These are phyloP conservation scores for Suillus discolor DNA, from an alignment of 768 basidiomycete genomes.

Conservation along the genomic window DNA sequence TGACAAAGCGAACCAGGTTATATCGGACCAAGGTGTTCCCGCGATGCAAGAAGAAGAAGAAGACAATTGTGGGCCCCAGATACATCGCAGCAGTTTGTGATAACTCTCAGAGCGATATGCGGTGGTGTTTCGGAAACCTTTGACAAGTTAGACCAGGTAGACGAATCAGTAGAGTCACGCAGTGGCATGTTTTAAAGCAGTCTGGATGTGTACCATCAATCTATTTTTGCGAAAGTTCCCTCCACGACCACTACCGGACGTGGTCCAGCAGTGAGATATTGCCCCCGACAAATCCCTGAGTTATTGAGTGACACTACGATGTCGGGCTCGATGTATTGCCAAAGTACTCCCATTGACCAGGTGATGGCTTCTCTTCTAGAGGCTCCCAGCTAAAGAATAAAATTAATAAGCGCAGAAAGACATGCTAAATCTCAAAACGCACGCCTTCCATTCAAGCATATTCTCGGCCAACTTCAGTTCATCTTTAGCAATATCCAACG, in stretches of 20 bases:
- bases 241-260: not conserved
- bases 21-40: conserved; percentile 70
- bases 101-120: not conserved
- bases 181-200: not conserved
- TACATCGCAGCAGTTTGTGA: conserved; percentile 25
- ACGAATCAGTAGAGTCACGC: not conserved
- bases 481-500: conserved; percentile 78
- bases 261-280: conserved; percentile 5
- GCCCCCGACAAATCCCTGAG: conserved; percentile 35
- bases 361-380: conserved; percentile 76
- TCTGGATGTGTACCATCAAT: not conserved
- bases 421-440: conserved; percentile 39
- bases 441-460: conserved; percentile 98
- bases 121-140: not conserved
- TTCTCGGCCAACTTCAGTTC: conserved; percentile 77
- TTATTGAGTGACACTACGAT: conserved; percentile 17
- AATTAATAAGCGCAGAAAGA: conserved; percentile 11
- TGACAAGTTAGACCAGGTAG: not conserved
- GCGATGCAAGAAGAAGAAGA: conserved; percentile 65
- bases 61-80: conserved; percentile 57
- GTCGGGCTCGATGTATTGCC: conserved; percentile 52
- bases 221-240: conserved; percentile 2
- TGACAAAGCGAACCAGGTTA: conserved; percentile 47
- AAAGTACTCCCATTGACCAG: conserved; percentile 88
- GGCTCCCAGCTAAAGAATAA: conserved; percentile 75